Base-by-base conservation (phyloP, 169 alveolate genomes). In the Condylostoma magnum region DNA sequence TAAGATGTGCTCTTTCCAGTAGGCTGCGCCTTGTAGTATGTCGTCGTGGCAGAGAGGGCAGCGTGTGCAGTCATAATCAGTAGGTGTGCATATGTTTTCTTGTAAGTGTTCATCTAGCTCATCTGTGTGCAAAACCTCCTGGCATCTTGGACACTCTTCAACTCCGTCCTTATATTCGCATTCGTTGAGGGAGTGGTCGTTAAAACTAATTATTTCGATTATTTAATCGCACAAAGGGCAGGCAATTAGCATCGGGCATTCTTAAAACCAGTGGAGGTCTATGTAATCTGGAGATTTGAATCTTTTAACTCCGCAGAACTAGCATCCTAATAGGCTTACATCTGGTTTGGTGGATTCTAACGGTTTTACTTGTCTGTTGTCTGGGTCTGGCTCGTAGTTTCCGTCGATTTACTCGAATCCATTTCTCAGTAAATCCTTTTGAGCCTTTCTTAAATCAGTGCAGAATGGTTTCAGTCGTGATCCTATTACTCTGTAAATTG, bases 21-120 rank as follows among this genome's bases (percentile, higher is more conserved):
- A 89, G n/a, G 73, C 75, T 52, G 78, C 82, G 34, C 91, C 95
- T 15, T 68, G 52, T 20, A 77, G 78, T 37, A 82, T 69, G 82
- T 88, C 93, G 34, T 56, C 50, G 56, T 92, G 96, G 53, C 96
- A 92, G 28, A 92, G 77, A 22, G 94, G 92, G 58, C 96, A 92
- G 66, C 94, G 76, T 46, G 76, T 86, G 6, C 93, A 90, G n/a
- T 71, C 79, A 56, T 82, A 74, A 71, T 89, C 87, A 18, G 79
- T 85, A 34, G 79, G 76, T 53, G 68, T 48, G 50, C 91, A 87
- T 56, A 75, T 22, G 47, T 80, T 63, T 38, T 84, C 90, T 25
- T 68, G 80, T 22, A 69, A 76, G 76, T 90, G 95, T 41, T 60
- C 63, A 66, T 89, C 89, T 65, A 68, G 77, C 44, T 77, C 91